phyloP scores from a whole-genome alignment of 2,329 filamentous ascomycete genomes.

The Phaeosphaeria sp. region DNA sequence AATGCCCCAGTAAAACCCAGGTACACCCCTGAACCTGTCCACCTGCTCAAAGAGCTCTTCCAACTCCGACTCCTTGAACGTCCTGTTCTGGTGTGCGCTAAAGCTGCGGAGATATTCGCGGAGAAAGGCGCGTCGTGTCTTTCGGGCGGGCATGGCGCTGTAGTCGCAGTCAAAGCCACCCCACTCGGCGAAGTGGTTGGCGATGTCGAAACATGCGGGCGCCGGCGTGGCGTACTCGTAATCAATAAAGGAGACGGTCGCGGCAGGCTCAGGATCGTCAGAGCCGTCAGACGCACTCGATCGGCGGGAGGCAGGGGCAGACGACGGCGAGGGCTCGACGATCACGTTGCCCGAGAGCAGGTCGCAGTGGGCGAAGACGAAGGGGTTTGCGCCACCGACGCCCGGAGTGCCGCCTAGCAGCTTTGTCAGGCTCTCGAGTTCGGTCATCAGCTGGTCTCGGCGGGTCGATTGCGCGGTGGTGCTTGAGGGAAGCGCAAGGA shows the following conservation, averaged over 20 bases:
- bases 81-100: conserved; percentile 49
- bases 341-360: conserved; percentile 97
- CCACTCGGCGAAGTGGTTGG: conserved; percentile 99
- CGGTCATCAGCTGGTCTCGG: conserved; percentile 72
- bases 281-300: conserved; percentile 42
- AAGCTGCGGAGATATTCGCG: conserved; percentile 82
- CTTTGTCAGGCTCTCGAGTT: conserved; percentile 73
- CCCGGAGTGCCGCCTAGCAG: conserved; percentile 79
- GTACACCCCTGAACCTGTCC: conserved; percentile 85
- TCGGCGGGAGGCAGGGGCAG: conserved; percentile 41
- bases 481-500: conserved; percentile 77
- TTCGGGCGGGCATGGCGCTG: conserved; percentile 77
- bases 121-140: conserved; percentile 81
- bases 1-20: conserved; percentile 90
- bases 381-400: conserved; percentile 71
- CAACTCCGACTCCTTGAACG: conserved; percentile 64
- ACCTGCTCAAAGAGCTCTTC: conserved; percentile 79
- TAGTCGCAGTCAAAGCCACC: conserved; percentile 96
- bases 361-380: conserved; percentile 95
- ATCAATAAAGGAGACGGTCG: conserved; percentile 76
- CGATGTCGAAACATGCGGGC: conserved; percentile 92
- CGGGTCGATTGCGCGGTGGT: conserved; percentile 74
- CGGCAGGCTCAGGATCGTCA: conserved; percentile 36
- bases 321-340: conserved; percentile 64
- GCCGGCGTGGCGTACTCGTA: conserved; percentile 98